These are phyloP conservation scores for Raddia guianensis DNA, from an alignment of 176 grass and related monocot genomes.

Conservation along the genomic window DNA sequence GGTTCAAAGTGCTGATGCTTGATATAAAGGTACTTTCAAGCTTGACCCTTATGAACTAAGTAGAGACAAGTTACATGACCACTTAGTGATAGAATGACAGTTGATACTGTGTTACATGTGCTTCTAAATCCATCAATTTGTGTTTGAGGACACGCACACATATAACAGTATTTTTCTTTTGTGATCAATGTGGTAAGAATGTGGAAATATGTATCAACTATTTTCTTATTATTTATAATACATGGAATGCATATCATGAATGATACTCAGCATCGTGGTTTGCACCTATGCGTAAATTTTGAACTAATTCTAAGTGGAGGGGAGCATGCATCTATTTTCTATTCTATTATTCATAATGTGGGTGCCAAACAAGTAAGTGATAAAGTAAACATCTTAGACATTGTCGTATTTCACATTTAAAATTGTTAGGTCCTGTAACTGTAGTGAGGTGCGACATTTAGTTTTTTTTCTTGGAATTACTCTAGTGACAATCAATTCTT, in stretches of 20 bases:
- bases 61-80: background rate
- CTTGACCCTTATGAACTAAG: constrained; percentile 18
- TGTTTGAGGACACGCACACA: background rate
- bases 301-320: background rate
- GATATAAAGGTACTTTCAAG: constrained; percentile 35
- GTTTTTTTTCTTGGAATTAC: constrained; percentile 5
- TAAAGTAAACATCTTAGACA: constrained; percentile 19
- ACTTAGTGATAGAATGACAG: background rate
- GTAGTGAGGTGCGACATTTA: background rate
- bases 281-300: constrained; percentile 22
- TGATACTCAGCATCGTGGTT: background rate
- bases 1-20: background rate
- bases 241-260: background rate
- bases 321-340: background rate
- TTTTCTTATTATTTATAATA: constrained; percentile 29
- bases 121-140: constrained; percentile 5
- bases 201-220: background rate
- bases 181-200: constrained; percentile 16
- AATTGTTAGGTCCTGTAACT: constrained; percentile 29
- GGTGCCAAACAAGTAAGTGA: background rate
- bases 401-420: constrained; percentile 20
- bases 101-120: background rate
- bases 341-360: too few relatives aligned
- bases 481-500: background rate
- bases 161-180: background rate